A percentile compares a stretch with the other conserved stretches of the same genome.
phyloP scores from a whole-genome alignment of 2,329 filamentous ascomycete species.

The Geoglossum cookeanum region DNA sequence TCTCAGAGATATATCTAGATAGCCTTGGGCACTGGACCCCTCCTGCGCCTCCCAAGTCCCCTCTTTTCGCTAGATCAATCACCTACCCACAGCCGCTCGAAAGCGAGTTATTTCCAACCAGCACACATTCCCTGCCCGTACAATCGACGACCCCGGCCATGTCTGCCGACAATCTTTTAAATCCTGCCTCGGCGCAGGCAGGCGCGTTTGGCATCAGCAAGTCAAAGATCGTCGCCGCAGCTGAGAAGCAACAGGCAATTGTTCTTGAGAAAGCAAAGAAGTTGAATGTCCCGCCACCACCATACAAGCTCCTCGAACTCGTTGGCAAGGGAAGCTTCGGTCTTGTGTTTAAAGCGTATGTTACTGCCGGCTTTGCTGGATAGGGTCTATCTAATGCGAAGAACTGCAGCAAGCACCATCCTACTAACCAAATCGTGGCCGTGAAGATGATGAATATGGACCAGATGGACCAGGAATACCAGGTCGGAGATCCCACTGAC shows the following conservation, averaged over 20 bases:
- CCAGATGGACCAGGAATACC: slow-evolving; percentile 28
- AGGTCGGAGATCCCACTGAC: slow-evolving; percentile 32
- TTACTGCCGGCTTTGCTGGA: neutral
- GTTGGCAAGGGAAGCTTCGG: slow-evolving; percentile 33
- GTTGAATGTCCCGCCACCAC: slow-evolving; percentile 19
- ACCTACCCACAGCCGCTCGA: neutral
- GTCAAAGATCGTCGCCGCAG: neutral
- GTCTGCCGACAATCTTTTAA: neutral
- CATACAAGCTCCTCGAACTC: slow-evolving; percentile 30
- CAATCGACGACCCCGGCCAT: neutral
- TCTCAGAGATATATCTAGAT: neutral
- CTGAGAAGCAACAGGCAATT: slow-evolving; percentile 3
- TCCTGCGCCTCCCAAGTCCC: neutral
- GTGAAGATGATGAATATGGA: slow-evolving; percentile 33
- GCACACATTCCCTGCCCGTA: neutral
- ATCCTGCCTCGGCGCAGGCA: neutral
- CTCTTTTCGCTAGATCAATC: neutral
- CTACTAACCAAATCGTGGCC: slow-evolving; percentile 23
- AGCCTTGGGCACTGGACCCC: neutral
- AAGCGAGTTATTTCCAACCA: too few relatives aligned
- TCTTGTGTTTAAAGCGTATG: slow-evolving; percentile 29
- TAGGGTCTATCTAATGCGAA: slow-evolving; percentile 16
- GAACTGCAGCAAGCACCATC: slow-evolving; percentile 3
- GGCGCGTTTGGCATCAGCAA: slow-evolving; percentile 1
- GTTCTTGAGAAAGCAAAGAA: slow-evolving; percentile 1